phyloP scores from a whole-genome alignment of 768 basidiomycete genomes.

The Termitomyces sp. region DNA sequence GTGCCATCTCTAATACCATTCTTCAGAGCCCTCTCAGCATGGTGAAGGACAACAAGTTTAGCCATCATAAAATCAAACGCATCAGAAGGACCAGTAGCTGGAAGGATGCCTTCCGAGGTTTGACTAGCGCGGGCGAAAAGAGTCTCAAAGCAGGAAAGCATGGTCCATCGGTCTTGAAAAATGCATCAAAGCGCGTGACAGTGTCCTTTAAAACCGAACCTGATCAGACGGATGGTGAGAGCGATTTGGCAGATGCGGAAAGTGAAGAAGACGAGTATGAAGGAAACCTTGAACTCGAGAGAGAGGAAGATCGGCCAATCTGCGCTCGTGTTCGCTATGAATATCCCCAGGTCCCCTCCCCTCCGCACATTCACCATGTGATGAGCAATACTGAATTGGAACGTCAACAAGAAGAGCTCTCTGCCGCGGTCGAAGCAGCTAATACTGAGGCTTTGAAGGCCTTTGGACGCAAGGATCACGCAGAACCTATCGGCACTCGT shows the following conservation, averaged over 20 bases:
- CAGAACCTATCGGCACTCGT: conserved; percentile 73
- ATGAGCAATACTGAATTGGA: conserved; percentile 37
- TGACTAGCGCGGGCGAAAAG: conserved; percentile 36
- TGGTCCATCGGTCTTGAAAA: conserved; percentile 23
- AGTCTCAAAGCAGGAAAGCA: conserved; percentile 14
- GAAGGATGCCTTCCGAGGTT: conserved; percentile 51
- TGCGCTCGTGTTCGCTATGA: conserved; percentile 66
- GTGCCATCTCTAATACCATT: not conserved
- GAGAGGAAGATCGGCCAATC: conserved; percentile 73
- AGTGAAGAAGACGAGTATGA: conserved; percentile 46
- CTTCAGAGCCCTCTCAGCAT: conserved; percentile 79
- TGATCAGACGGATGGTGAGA: conserved; percentile 37
- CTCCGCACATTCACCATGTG: conserved; percentile 15
- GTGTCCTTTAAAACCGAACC: conserved; percentile 2
- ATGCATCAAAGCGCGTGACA: conserved; percentile 11
- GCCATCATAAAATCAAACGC: conserved; percentile 31
- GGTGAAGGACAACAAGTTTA: conserved; percentile 64
- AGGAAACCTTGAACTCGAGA: conserved; percentile 34
- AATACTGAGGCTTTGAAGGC: conserved; percentile 37
- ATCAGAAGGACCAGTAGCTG: conserved; percentile 53
- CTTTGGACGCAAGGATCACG: conserved; percentile 22
- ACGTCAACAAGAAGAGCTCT: conserved; percentile 47
- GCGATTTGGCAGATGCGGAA: conserved; percentile 48
- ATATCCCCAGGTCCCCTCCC: conserved; percentile 26
- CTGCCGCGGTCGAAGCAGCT: conserved; percentile 45